Evolutionary conservation across 78 protist genomes (phyloP), one percentile per base, ranked within the genome.

Genomic region (Cyanophora paradoxa): DNA sequence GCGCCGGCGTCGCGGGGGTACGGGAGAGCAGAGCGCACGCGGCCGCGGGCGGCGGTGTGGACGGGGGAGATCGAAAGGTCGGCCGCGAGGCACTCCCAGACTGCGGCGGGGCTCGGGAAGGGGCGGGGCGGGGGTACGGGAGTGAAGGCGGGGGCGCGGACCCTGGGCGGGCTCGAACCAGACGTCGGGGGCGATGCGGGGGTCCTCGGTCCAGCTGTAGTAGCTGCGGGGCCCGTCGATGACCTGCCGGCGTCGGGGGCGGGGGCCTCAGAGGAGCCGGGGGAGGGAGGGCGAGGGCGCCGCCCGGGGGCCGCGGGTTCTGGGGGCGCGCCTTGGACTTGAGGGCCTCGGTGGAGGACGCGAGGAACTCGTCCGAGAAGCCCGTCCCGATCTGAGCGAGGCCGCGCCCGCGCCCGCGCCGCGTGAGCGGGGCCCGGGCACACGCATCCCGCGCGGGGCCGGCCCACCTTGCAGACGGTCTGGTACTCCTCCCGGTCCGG

Each of bases 81-180:
- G 1, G 99, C 96, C 0, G 94, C 97, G 59, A 71, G 41, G 30
- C 94, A 86, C 39, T 96, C 99, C 99, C 99, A 96, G 52, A 96
- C 98, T 48, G 0, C 13, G 39, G 13, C 34, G 65, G 28, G 28
- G 26, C 26, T 3, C 65, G 65, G 65, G 7, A 20, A 7, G 20
- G 19, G 52, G 52, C 52, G 52, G 19, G 20, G 52, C 52, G 52
- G n/a, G 52, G 52, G 20, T 3, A 10, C n/a, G 52, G 2, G 52
- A 1, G 52, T 2, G 20, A 7, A 44, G 10, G 52, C 52, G 52
- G n/a, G 52, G 52, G n/a, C 44, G 8, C 44, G 2, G n/a, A 13
- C 50, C 24, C 48, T 57, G 72, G 50, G 8, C 44, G 31, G 93
- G 84, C 16, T 79, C 82, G 74, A 95, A 88, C 97, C 96, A 95